phyloP scores from a whole-genome alignment of 1,284 basidiomycete species.

The Tilletia indica region DNA sequence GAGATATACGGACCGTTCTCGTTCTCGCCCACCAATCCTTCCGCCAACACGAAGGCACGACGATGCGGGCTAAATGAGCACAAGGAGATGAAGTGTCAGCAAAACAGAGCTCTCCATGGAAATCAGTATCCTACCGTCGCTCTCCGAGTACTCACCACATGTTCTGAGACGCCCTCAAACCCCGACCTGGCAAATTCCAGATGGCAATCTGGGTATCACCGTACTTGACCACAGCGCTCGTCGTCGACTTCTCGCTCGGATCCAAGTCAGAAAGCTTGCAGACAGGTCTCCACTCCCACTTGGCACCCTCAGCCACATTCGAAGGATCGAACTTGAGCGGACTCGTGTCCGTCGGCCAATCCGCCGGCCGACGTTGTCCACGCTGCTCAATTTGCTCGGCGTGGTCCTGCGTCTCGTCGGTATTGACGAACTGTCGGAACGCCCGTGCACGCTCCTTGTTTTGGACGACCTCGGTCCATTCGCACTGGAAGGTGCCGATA shows the following conservation, averaged over 20 bases:
- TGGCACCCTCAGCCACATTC: constrained; percentile 59
- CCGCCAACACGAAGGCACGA: constrained; percentile 71
- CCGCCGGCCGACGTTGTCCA: constrained; percentile 67
- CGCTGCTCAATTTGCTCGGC: constrained; percentile 67
- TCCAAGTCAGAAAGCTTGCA: constrained; percentile 63
- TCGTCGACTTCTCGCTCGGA: constrained; percentile 61
- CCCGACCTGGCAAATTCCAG: constrained; percentile 63
- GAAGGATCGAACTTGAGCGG: constrained; percentile 60
- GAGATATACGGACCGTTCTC: constrained; percentile 40
- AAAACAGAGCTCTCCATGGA: no score
- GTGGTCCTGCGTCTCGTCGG: constrained; percentile 62
- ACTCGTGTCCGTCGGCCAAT: constrained; percentile 68
- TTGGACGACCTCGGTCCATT: constrained; percentile 70
- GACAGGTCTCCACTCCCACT: constrained; percentile 67
- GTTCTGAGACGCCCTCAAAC: constrained; percentile 71
- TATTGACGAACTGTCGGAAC: constrained; percentile 72
- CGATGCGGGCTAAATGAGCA: constrained; percentile 59
- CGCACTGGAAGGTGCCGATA: constrained; percentile 68
- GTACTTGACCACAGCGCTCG: constrained; percentile 66
- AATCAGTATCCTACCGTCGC: no score
- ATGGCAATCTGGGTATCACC: constrained; percentile 72
- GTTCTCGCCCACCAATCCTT: constrained; percentile 62
- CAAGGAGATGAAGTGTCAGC: no score
- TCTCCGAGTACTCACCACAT: constrained; percentile 56
- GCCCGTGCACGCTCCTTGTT: constrained; percentile 63